Conservation (phyloP, 106 monocot genomes). For the Iris macrosiphon region DNA sequence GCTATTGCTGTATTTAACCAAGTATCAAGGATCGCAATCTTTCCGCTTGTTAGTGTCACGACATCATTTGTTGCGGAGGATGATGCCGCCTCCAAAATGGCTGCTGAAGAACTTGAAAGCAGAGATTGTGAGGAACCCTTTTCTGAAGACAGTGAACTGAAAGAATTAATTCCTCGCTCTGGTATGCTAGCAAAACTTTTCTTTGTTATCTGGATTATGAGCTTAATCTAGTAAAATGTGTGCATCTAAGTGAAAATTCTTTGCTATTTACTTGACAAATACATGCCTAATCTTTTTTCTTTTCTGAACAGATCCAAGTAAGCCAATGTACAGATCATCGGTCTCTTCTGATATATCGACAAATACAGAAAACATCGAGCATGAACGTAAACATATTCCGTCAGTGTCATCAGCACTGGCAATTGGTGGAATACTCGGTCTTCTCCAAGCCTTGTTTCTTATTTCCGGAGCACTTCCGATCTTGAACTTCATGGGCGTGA, state of each 20-base stretch:
- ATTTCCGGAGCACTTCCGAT: conserved; percentile 58
- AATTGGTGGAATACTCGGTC: conserved; percentile 60
- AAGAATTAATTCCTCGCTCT: conserved; percentile 33
- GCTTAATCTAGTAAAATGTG: too few relatives aligned
- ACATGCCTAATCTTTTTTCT: neutral
- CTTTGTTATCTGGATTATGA: too few relatives aligned
- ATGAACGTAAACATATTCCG: conserved; percentile 50
- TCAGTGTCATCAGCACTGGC: conserved; percentile 69
- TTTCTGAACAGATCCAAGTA: conserved; percentile 16
- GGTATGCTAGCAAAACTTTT: conserved; percentile 25
- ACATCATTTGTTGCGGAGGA: conserved; percentile 86
- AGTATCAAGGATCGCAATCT: conserved; percentile 61
- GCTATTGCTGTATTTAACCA: conserved; percentile 81
- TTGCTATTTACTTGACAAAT: neutral
- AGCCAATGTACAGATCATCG: conserved; percentile 9
- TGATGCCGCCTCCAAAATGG: conserved; percentile 39
- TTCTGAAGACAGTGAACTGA: conserved; percentile 29
- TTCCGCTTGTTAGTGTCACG: conserved; percentile 74
- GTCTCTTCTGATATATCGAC: conserved; percentile 14
- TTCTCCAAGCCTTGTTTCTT: conserved; percentile 61
- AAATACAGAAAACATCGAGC: conserved; percentile 11
- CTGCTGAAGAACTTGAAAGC: conserved; percentile 22
- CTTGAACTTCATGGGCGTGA: conserved; percentile 59
- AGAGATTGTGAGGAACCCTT: conserved; percentile 12
- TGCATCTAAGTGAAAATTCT: too few relatives aligned